These are phyloP conservation scores for Lichtheimia hyalospora DNA, from an alignment of 371 early-diverging fungal species.

Conservation along the genomic window DNA sequence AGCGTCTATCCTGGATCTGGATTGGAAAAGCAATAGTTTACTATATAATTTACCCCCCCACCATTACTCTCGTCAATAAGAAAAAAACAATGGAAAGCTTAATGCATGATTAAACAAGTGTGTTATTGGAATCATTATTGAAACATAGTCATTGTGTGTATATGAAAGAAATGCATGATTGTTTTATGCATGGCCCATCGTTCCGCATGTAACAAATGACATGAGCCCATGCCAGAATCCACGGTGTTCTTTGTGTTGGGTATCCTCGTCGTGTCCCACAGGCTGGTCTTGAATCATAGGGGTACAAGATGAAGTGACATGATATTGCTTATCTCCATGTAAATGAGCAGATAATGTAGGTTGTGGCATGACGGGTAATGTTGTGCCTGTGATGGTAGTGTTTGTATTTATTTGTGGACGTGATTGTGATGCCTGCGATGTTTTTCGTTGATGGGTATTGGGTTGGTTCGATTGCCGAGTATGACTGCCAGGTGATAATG, in stretches of 20 bases:
- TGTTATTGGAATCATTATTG: too few species aligned
- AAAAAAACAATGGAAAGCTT: too few species aligned
- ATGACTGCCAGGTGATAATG: conserved; percentile 2
- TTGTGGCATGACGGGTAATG: neutral
- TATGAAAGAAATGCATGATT: neutral
- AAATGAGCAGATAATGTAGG: neutral
- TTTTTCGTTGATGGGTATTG: conserved; percentile 1
- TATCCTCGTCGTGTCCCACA: neutral
- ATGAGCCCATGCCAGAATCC: conserved; percentile 23
- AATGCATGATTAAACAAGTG: too few species aligned
- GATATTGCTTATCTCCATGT: neutral
- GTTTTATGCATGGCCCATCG: conserved; percentile 1
- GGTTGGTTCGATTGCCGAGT: conserved; percentile 5
- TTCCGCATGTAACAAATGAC: conserved; percentile 22
- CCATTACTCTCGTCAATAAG: too few species aligned
- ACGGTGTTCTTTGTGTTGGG: conserved; percentile 7
- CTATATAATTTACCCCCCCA: too few species aligned
- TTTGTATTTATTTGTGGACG: conserved; percentile 16
- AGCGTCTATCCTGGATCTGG: too few species aligned
- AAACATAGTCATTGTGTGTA: too few species aligned
- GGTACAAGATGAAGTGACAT: conserved; percentile 4
- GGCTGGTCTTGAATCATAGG: conserved; percentile 10
- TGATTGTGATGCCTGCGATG: conserved; percentile 8
- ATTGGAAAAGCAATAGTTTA: too few species aligned
- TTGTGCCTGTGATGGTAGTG: conserved; percentile 14